phyloP scores from a whole-genome alignment of 768 basidiomycete species.

The Leccinum subtestaceum region DNA sequence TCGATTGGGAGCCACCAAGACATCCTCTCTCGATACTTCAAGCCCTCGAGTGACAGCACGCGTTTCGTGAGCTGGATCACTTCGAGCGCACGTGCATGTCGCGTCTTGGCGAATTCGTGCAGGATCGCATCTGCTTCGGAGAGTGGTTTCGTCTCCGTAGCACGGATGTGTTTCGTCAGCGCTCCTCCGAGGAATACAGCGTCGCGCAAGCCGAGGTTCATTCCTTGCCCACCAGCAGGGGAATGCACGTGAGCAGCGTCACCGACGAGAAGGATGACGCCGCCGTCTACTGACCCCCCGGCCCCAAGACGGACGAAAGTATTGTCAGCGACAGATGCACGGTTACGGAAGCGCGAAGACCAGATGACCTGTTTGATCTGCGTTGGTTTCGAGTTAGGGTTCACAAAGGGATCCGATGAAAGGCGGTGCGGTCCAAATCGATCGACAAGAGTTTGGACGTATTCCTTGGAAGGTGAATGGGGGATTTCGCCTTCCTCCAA shows the following conservation, averaged over 20 bases:
- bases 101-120: conserved; percentile 33
- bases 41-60: conserved; percentile 24
- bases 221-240: conserved; percentile 54
- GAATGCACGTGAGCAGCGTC: conserved; percentile 57
- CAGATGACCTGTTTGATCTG: conserved; percentile 39
- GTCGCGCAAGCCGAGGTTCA: conserved; percentile 60
- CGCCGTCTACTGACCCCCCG: conserved; percentile 11
- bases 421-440: conserved; percentile 36
- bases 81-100: conserved; percentile 39
- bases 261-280: conserved; percentile 33
- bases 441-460: conserved; percentile 44
- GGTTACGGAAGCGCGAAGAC: conserved; percentile 48
- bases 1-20: conserved; percentile 28
- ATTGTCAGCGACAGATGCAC: conserved; percentile 41
- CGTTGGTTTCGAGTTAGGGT: conserved; percentile 28
- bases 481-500: conserved; percentile 35
- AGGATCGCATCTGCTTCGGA: conserved; percentile 33
- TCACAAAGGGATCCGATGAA: conserved; percentile 36
- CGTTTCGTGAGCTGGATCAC: conserved; percentile 43
- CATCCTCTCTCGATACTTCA: conserved; percentile 17
- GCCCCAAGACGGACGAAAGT: conserved; percentile 33
- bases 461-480: conserved; percentile 36
- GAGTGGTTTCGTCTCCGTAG: conserved; percentile 4
- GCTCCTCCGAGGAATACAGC: conserved; percentile 45
- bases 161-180: conserved; percentile 36